Evolutionary conservation across 2,329 filamentous ascomycete species (phyloP).

Genomic region (Zymoseptoria brevis): DNA sequence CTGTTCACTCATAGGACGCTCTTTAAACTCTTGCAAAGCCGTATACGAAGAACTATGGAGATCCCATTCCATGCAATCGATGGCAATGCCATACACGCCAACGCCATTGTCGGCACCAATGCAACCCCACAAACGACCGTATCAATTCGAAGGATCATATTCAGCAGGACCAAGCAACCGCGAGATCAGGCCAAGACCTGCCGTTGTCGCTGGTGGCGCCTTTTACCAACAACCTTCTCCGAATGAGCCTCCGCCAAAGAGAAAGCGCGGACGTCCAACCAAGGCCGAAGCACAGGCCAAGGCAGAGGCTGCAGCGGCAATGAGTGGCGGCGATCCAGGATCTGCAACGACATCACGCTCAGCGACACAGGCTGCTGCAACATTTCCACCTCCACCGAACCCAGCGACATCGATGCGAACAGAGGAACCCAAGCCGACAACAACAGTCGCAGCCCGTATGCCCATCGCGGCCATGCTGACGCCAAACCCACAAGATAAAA

Average conservation of each 20-base stretch:
- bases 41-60: conserved; percentile 25
- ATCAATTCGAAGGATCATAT: conserved; percentile 22
- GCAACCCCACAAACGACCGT: conserved; percentile 22
- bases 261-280: conserved; percentile 42
- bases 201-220: conserved; percentile 11
- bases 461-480: conserved; percentile 30
- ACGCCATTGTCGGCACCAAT: conserved; percentile 22
- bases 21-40: conserved; percentile 26
- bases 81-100: conserved; percentile 21
- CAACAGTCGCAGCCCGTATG: conserved; percentile 24
- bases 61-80: conserved; percentile 14
- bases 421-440: conserved; percentile 14
- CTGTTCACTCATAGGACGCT: conserved; percentile 23
- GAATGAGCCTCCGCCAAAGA: conserved; percentile 30
- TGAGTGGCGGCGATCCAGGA: conserved; percentile 29
- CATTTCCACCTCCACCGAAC: conserved; percentile 1
- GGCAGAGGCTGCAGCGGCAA: conserved; percentile 30
- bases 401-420: conserved; percentile 2
- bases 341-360: conserved; percentile 25
- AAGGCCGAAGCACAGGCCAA: conserved; percentile 41
- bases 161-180: conserved; percentile 30
- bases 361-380: conserved; percentile 7
- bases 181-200: conserved; percentile 39
- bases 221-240: conserved; percentile 16
- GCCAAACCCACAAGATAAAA: conserved; percentile 19